Conservation (phyloP, 169 alveolate genomes). For the Plasmodium billcollinsi region DNA sequence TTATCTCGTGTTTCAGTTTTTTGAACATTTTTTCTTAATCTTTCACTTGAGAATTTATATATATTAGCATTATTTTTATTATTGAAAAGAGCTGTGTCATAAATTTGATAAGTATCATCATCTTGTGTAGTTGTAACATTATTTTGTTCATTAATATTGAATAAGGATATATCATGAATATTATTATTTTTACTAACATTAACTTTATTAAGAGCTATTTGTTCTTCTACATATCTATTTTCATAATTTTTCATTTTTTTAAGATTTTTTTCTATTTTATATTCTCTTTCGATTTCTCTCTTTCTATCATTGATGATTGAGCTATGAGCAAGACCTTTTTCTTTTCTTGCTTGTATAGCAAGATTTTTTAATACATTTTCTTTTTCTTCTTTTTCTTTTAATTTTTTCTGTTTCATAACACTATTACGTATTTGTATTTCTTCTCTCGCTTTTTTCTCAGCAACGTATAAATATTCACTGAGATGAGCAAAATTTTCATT, state of each 20-base stretch:
- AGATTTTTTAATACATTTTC: constrained; percentile 92
- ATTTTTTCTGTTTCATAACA: constrained; percentile 90
- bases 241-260: constrained; percentile 77
- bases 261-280: constrained; percentile 85
- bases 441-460: constrained; percentile 97
- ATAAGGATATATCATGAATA: constrained; percentile 61
- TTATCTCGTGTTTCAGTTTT: constrained; percentile 85
- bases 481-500: constrained; percentile 96
- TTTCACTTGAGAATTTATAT: constrained; percentile 64
- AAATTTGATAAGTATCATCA: constrained; percentile 65
- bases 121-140: constrained; percentile 4
- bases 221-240: constrained; percentile 72
- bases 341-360: constrained; percentile 94
- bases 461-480: constrained; percentile 94
- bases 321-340: constrained; percentile 76
- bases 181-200: constrained; percentile 55
- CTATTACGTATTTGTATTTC: constrained; percentile 96
- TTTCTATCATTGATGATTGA: constrained; percentile 80
- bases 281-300: constrained; percentile 88
- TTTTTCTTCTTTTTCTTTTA: constrained; percentile 91
- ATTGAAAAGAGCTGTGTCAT: constrained; percentile 57
- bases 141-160: constrained; percentile 25
- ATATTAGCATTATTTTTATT: constrained; percentile 32
- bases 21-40: constrained; percentile 77
- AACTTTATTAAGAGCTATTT: constrained; percentile 44